Percentiles rank a stretch among this genome's conserved stretches.
Conservation (phyloP, 1,139 yeast genomes). For the Arxiozyma slooffiae region DNA sequence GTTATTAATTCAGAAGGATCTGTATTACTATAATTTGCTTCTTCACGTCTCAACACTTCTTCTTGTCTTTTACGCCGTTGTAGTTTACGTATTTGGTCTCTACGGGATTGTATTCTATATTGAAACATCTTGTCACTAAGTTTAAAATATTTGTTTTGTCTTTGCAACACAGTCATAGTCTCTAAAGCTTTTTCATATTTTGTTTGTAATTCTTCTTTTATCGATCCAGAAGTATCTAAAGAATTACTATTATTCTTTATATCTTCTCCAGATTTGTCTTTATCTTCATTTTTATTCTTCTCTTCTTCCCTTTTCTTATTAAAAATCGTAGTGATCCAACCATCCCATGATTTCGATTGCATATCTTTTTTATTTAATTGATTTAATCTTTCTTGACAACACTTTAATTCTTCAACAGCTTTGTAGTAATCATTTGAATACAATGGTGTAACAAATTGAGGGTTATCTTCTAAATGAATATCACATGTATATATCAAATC, state of each 20-base stretch:
- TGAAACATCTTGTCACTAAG: slow-evolving; percentile 46
- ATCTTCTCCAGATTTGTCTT: slow-evolving; percentile 15
- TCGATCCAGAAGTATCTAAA: slow-evolving; percentile 13
- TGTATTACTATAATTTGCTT: slow-evolving; percentile 27
- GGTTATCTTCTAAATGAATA: slow-evolving; percentile 48
- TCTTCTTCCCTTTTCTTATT: slow-evolving; percentile 16
- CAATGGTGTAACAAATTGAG: slow-evolving; percentile 49
- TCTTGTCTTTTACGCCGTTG: slow-evolving; percentile 35
- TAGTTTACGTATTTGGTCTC: slow-evolving; percentile 26
- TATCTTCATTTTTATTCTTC: slow-evolving; percentile 15
- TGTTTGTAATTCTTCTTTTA: slow-evolving; percentile 16
- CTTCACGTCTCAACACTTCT: slow-evolving; percentile 14
- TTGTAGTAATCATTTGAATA: slow-evolving; percentile 40
- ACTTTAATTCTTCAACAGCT: slow-evolving; percentile 35
- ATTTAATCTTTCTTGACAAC: slow-evolving; percentile 37
- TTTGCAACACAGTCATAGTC: slow-evolving; percentile 23
- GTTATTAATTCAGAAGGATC: slow-evolving; percentile 35
- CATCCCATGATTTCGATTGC: slow-evolving; percentile 27
- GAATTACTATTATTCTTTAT: slow-evolving; percentile 15
- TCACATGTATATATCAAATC: slow-evolving; percentile 68
- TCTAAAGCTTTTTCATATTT: slow-evolving; percentile 25
- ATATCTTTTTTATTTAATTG: not conserved
- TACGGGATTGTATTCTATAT: slow-evolving; percentile 33
- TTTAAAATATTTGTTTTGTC: slow-evolving; percentile 38
- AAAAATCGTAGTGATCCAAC: slow-evolving; percentile 27